Evolutionary conservation across 176 grass and related monocot species (phyloP).

Genomic region (Metroxylon sagu): DNA sequence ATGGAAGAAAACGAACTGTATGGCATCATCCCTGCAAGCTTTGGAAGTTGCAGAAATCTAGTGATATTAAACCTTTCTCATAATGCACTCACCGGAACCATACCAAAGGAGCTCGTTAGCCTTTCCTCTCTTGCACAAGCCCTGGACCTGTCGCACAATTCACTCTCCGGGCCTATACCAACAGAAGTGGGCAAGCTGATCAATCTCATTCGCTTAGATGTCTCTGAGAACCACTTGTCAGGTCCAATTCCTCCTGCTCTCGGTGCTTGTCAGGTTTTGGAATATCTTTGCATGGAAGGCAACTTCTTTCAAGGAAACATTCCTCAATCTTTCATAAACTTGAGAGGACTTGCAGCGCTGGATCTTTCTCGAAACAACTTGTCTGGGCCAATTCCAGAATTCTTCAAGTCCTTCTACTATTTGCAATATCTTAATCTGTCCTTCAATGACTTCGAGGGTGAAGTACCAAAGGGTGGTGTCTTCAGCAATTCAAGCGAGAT

Average conservation of each 20-base stretch:
- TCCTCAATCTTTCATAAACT: conserved; percentile 24
- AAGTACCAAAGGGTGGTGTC: conserved; percentile 1
- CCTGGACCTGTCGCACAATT: conserved; percentile 48
- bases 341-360: conserved; percentile 21
- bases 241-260: conserved; percentile 31
- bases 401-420: conserved; percentile 17
- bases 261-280: conserved; percentile 20
- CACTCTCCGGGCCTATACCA: conserved; percentile 26
- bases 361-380: conserved; percentile 50
- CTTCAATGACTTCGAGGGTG: conserved; percentile 40
- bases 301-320: conserved; percentile 45
- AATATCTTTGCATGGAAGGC: conserved; percentile 36
- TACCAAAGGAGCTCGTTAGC: conserved; percentile 30
- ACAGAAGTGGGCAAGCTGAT: conserved; percentile 30
- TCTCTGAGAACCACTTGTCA: conserved; percentile 39
- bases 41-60: conserved; percentile 28
- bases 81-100: conserved; percentile 33
- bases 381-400: conserved; percentile 27
- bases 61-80: conserved; percentile 30
- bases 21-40: conserved; percentile 31
- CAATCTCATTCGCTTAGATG: conserved; percentile 6
- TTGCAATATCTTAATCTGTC: conserved; percentile 43
- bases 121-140: conserved; percentile 18
- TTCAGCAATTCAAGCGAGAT: too few relatives aligned
- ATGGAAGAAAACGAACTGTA: conserved; percentile 27